A percentile compares a stretch with the other conserved stretches of the same genome.
phyloP scores from a whole-genome alignment of 208 protist species.

The Acanthamoeba polyphaga region DNA sequence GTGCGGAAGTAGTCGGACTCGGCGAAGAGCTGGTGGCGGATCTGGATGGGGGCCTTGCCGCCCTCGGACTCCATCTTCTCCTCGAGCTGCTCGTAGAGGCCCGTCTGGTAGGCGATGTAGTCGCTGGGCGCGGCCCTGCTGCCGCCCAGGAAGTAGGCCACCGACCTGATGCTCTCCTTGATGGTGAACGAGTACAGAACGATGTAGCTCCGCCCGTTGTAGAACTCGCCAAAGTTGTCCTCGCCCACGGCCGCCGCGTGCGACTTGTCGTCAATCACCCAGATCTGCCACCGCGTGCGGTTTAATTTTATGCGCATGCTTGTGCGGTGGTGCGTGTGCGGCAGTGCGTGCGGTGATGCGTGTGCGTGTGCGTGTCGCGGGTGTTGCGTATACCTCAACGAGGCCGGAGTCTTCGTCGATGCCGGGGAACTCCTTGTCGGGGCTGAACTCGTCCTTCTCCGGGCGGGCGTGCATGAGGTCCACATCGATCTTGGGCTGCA shows the following conservation, averaged over 20 bases:
- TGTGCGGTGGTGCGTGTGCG: not conserved
- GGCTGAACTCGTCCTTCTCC: conserved; percentile 5
- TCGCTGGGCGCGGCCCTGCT: conserved; percentile 36
- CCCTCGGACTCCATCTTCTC: conserved; percentile 76
- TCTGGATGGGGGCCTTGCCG: conserved; percentile 71
- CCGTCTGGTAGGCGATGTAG: conserved; percentile 75
- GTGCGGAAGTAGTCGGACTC: conserved; percentile 75
- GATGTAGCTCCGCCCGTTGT: conserved; percentile 78
- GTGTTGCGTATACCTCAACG: conserved; percentile 22
- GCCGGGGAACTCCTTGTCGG: not conserved
- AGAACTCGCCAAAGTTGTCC: conserved; percentile 74
- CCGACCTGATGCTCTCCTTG: not conserved
- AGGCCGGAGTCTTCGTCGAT: conserved; percentile 52
- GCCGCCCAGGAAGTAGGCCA: conserved; percentile 83
- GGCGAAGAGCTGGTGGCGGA: conserved; percentile 70
- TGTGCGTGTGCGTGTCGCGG: too few relatives aligned
- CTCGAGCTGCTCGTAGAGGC: conserved; percentile 68
- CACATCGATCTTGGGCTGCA: conserved; percentile 69
- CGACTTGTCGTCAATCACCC: conserved; percentile 76
- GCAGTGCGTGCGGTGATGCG: too few relatives aligned
- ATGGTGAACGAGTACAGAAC: conserved; percentile 76
- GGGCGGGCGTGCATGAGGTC: not conserved
- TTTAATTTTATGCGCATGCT: not conserved
- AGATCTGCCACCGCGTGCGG: conserved; percentile 8
- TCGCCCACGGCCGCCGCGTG: conserved; percentile 47